Percentiles rank a stretch among this genome's conserved stretches.
Conservation (phyloP, 176 grass and related monocot genomes). For the Oryza rufipogon region DNA sequence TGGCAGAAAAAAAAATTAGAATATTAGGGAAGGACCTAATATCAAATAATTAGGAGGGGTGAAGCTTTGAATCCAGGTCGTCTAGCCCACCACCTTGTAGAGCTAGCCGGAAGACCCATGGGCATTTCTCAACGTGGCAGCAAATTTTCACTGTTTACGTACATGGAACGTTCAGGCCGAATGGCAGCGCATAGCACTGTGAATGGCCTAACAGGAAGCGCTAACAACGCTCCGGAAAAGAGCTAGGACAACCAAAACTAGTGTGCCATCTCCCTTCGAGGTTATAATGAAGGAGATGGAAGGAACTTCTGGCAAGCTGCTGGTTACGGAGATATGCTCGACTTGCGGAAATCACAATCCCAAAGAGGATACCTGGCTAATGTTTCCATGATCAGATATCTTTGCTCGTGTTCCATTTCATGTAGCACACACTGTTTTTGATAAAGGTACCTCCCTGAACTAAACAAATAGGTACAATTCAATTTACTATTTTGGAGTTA, state of each 20-base stretch:
- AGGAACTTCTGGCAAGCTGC: constrained; percentile 48
- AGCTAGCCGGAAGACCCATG: too few species aligned
- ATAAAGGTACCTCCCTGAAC: constrained; percentile 56
- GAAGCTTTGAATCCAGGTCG: too few species aligned
- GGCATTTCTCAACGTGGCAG: too few species aligned
- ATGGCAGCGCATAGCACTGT: too few species aligned
- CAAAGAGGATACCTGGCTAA: constrained; percentile 74
- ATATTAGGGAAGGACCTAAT: too few species aligned
- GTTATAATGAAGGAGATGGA: constrained; percentile 83
- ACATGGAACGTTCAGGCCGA: too few species aligned
- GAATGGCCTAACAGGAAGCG: constrained; percentile 44
- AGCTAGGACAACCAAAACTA: constrained; percentile 74
- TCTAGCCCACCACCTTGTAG: too few species aligned
- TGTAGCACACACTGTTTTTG: constrained; percentile 65
- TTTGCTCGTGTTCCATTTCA: constrained; percentile 86
- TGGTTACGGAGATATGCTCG: constrained; percentile 76
- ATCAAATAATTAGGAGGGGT: too few species aligned
- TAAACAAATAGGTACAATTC: constrained; percentile 15
- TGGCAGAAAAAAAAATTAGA: too few species aligned
- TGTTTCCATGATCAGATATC: constrained; percentile 80
- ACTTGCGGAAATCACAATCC: constrained; percentile 73
- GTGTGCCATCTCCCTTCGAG: constrained; percentile 80
- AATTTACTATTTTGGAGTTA: neutral
- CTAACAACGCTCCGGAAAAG: constrained; percentile 69
- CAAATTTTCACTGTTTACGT: too few species aligned